phyloP scores from a whole-genome alignment of 2,329 filamentous ascomycete genomes.

The Penicillium sp. region DNA sequence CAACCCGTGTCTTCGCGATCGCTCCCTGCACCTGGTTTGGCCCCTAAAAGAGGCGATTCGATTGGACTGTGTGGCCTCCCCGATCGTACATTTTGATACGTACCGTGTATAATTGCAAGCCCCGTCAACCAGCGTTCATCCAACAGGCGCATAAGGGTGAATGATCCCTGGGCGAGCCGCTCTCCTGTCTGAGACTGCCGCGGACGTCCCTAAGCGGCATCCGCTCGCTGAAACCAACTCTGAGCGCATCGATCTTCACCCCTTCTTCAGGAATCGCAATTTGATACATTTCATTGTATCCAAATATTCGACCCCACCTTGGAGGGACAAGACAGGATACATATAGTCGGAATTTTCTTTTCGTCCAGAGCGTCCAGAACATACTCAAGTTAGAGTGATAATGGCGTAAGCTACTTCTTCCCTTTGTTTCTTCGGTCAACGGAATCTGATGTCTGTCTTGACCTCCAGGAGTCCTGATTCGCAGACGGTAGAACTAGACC shows the following conservation, averaged over 20 bases:
- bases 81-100: constrained; percentile 30
- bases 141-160: constrained; percentile 21
- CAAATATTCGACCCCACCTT: constrained; percentile 21
- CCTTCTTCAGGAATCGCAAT: constrained; percentile 13
- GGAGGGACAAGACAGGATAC: constrained; percentile 12
- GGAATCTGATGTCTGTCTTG: constrained; percentile 27
- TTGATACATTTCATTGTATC: constrained; percentile 13
- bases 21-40: constrained; percentile 3
- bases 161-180: constrained; percentile 24
- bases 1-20: constrained; percentile 3
- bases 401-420: constrained; percentile 31
- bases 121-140: constrained; percentile 26
- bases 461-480: constrained; percentile 43
- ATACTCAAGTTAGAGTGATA: constrained; percentile 10
- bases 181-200: constrained; percentile 23
- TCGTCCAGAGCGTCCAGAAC: constrained; percentile 13
- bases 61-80: constrained; percentile 17
- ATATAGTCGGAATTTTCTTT: constrained; percentile 9
- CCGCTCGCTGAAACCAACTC: constrained; percentile 27
- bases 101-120: constrained; percentile 23
- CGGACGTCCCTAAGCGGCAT: constrained; percentile 16
- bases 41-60: constrained; percentile 1
- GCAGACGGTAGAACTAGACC: constrained; percentile 53
- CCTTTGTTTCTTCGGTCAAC: constrained; percentile 4
- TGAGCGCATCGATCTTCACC: constrained; percentile 19